phyloP scores from a whole-genome alignment of 257 asterid species.

The Buddleja alternifolia region DNA sequence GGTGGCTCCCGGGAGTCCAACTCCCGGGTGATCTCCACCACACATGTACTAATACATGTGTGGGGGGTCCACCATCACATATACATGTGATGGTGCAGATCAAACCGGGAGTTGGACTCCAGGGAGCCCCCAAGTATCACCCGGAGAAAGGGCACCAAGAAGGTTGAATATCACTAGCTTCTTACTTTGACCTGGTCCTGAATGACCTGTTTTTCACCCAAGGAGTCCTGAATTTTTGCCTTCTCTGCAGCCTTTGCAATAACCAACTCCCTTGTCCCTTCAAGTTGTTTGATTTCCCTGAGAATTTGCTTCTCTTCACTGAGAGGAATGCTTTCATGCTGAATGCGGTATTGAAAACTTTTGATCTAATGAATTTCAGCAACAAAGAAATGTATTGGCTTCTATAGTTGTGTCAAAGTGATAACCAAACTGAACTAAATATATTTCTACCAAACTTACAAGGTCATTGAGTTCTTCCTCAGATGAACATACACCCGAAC shows the following conservation, averaged over 20 bases:
- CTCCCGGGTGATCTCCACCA: no score
- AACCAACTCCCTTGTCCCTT: slow-evolving; percentile 76
- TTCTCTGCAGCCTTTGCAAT: slow-evolving; percentile 71
- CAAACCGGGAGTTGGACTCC: no score
- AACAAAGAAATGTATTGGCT: slow-evolving; percentile 1
- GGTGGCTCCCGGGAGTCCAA: no score
- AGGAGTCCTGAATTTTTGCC: slow-evolving; percentile 72
- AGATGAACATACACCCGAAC: slow-evolving; percentile 65
- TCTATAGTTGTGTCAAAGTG: neutral
- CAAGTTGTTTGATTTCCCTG: slow-evolving; percentile 85
- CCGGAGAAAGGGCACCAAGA: no score
- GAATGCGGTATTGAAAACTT: slow-evolving; percentile 79
- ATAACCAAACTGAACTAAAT: neutral
- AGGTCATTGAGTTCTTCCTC: slow-evolving; percentile 71
- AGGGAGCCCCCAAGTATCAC: no score
- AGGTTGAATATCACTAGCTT: slow-evolving; percentile 11
- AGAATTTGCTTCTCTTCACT: slow-evolving; percentile 91
- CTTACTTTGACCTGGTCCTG: slow-evolving; percentile 93
- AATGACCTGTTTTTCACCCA: slow-evolving; percentile 80
- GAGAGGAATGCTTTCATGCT: slow-evolving; percentile 91
- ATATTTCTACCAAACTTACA: slow-evolving; percentile 49
- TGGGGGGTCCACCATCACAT: no score
- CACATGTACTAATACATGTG: no score
- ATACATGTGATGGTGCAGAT: no score
- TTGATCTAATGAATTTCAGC: slow-evolving; percentile 55